phyloP scores from a whole-genome alignment of 345 rosid genomes.

The Kernera saxatilis region DNA sequence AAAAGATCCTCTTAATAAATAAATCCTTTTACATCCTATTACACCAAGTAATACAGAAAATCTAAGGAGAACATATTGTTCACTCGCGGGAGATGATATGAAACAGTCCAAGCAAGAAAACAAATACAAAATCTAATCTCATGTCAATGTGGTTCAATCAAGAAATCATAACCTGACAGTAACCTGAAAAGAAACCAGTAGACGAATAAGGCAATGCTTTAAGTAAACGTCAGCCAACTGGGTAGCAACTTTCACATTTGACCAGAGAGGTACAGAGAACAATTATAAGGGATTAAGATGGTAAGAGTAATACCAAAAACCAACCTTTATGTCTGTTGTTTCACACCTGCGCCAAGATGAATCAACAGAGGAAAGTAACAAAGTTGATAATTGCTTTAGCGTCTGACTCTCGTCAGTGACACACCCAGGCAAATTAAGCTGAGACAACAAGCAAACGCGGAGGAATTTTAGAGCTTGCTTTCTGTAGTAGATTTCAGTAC shows the following conservation, averaged over 20 bases:
- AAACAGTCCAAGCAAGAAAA: background rate
- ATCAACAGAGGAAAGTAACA: slow-evolving; percentile 64
- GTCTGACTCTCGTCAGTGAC: slow-evolving; percentile 63
- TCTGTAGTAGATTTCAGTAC: slow-evolving; percentile 62
- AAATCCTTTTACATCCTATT: background rate
- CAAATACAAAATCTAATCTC: background rate
- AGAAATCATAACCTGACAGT: too few species aligned
- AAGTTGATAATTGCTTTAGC: slow-evolving; percentile 49
- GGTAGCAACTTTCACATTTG: background rate
- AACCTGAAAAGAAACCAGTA: too few species aligned
- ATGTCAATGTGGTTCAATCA: background rate
- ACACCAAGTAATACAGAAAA: background rate
- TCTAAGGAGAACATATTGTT: background rate
- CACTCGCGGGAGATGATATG: slow-evolving; percentile 1
- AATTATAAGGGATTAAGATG: background rate
- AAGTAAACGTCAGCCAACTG: background rate
- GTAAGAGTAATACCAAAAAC: slow-evolving; percentile 19
- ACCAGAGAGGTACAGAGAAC: background rate
- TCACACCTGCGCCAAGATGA: slow-evolving; percentile 69
- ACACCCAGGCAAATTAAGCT: slow-evolving; percentile 88
- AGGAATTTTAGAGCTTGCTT: slow-evolving; percentile 88
- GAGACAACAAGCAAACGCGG: slow-evolving; percentile 83
- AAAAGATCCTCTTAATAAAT: background rate
- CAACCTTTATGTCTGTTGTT: slow-evolving; percentile 71
- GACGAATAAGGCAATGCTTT: too few species aligned